Percentiles rank a stretch among this genome's conserved stretches.
Evolutionary conservation across 2,329 filamentous ascomycete genomes (phyloP).

Genomic region (Fusarium temperatum): DNA sequence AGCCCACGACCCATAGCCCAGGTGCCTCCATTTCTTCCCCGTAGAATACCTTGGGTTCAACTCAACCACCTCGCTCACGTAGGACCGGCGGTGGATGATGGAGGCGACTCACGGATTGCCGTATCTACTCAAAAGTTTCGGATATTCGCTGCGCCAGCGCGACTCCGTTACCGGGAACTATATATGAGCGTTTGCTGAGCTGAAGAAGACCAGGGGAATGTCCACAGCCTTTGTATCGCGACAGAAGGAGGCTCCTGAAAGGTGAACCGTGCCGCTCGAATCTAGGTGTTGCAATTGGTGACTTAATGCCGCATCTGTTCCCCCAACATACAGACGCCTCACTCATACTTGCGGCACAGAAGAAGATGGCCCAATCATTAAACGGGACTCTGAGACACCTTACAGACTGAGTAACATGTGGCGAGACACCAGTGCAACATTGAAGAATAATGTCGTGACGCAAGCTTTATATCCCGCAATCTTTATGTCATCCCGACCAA

Average conservation of each 20-base stretch:
- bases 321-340: background rate
- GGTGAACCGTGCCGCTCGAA: background rate
- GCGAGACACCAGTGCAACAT: accelerated
- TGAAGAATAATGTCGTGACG: background rate
- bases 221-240: background rate
- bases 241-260: too few relatives aligned
- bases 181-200: background rate
- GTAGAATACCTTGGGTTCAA: background rate
- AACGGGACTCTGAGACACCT: accelerated
- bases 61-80: accelerated
- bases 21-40: background rate
- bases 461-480: background rate
- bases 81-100: too few relatives aligned
- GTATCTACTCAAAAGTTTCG: background rate
- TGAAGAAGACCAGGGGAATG: background rate
- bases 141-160: background rate
- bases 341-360: background rate
- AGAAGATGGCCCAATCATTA: accelerated
- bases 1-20: background rate
- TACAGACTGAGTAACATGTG: accelerated
- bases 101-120: background rate
- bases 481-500: background rate
- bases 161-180: background rate
- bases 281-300: background rate
- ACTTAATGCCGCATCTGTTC: background rate